These are phyloP conservation scores for Yamadazyma oceani DNA, from an alignment of 1,139 yeast species.

Conservation along the genomic window DNA sequence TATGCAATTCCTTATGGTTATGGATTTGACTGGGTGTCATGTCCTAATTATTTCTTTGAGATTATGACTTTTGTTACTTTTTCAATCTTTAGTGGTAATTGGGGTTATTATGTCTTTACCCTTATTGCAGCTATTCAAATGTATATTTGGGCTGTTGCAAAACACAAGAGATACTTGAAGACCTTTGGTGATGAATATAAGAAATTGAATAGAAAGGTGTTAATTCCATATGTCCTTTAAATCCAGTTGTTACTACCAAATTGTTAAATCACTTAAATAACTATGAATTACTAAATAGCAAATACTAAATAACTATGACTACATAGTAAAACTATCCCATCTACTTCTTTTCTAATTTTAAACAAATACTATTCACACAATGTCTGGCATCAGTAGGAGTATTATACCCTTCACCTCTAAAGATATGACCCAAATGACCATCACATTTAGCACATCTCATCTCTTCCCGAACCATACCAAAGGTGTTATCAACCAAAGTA, in stretches of 20 bases:
- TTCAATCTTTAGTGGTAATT: slow-evolving; percentile 71
- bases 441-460: slow-evolving; percentile 88
- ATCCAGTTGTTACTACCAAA: too few species aligned
- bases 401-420: slow-evolving; percentile 88
- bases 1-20: slow-evolving; percentile 47
- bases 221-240: slow-evolving; percentile 46
- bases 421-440: slow-evolving; percentile 93
- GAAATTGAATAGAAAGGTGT: slow-evolving; percentile 60
- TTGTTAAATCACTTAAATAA: too few species aligned
- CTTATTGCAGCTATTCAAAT: slow-evolving; percentile 74
- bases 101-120: slow-evolving; percentile 72
- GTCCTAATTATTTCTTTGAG: slow-evolving; percentile 93
- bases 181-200: slow-evolving; percentile 79
- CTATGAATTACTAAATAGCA: too few species aligned
- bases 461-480: slow-evolving; percentile 83
- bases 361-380: slow-evolving; percentile 85
- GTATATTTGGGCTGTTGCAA: slow-evolving; percentile 77
- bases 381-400: slow-evolving; percentile 93
- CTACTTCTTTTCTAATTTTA: slow-evolving; percentile 49
- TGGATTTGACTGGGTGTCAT: slow-evolving; percentile 47
- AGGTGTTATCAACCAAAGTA: slow-evolving; percentile 56
- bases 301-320: too few species aligned
- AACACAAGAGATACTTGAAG: slow-evolving; percentile 63
- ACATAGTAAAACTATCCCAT: neutral
- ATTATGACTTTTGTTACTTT: slow-evolving; percentile 69